Conservation (phyloP, 2,329 filamentous ascomycete species). For the Cytospora chrysosperma region DNA sequence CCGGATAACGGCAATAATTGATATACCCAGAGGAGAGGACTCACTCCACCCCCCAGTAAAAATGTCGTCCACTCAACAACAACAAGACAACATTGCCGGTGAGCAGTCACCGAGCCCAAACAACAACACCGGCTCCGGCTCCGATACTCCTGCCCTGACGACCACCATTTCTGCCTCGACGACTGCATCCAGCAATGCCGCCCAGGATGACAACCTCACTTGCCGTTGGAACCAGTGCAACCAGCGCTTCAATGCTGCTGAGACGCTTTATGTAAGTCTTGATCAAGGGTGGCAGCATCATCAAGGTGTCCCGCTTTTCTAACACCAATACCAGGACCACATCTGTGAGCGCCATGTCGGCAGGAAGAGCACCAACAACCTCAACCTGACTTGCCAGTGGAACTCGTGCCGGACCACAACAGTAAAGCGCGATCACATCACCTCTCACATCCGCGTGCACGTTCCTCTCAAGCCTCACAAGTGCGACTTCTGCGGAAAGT, state of each 20-base stretch:
- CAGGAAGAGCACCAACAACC: constrained; percentile 97
- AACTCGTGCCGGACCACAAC: constrained; percentile 93
- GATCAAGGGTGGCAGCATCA: too few species aligned
- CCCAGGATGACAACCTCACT: constrained; percentile 52
- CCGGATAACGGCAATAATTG: constrained; percentile 13
- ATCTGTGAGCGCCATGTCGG: constrained; percentile 98
- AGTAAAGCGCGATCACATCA: constrained; percentile 98
- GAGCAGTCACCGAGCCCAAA: constrained; percentile 38
- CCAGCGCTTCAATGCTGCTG: constrained; percentile 57
- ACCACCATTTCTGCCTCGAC: constrained; percentile 50
- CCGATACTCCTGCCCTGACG: constrained; percentile 52
- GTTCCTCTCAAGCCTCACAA: constrained; percentile 99
- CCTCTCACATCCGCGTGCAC: constrained; percentile 96
- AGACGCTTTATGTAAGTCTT: constrained; percentile 59
- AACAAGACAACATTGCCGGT: constrained; percentile 22
- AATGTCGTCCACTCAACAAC: constrained; percentile 21
- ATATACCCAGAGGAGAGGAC: too few species aligned
- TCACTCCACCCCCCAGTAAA: background rate
- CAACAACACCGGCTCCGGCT: constrained; percentile 50
- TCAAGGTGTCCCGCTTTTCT: background rate
- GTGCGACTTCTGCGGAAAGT: constrained; percentile 97
- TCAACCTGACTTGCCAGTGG: constrained; percentile 97
- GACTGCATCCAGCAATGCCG: constrained; percentile 38
- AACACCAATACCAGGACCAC: constrained; percentile 66
- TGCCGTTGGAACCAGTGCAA: constrained; percentile 61